These are phyloP conservation scores for Naematelia aurantialba DNA, from an alignment of 768 basidiomycete genomes.

Conservation along the genomic window DNA sequence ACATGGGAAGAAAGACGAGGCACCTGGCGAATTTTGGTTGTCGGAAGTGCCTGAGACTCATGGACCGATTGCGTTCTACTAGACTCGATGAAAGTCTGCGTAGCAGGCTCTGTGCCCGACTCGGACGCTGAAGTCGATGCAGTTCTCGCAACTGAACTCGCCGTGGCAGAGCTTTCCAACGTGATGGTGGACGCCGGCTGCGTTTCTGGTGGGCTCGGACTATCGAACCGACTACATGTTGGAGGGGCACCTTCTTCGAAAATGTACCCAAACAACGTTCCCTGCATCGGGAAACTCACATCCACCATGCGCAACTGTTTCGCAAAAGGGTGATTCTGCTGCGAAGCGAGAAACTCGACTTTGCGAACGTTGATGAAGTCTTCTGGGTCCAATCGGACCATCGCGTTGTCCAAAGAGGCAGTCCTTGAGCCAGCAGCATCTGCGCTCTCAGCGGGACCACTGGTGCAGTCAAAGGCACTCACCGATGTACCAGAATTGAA, in stretches of 20 bases:
- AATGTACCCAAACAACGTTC: conserved; percentile 27
- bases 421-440: conserved; percentile 26
- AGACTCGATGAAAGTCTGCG: too few species aligned
- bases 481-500: conserved; percentile 48
- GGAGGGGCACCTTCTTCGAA: conserved; percentile 43
- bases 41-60: conserved; percentile 2
- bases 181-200: neutral
- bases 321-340: conserved; percentile 34
- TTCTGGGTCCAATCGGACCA: conserved; percentile 32
- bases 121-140: neutral
- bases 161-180: neutral
- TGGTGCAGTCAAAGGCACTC: conserved; percentile 7
- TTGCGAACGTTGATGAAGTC: conserved; percentile 38
- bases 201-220: neutral
- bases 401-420: conserved; percentile 15
- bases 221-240: conserved; percentile 29
- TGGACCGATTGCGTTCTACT: conserved; percentile 10
- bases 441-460: conserved; percentile 10
- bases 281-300: neutral
- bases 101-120: too few species aligned
- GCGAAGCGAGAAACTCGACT: conserved; percentile 29
- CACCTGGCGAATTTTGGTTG: conserved; percentile 10
- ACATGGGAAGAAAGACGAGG: conserved; percentile 38
- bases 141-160: neutral
- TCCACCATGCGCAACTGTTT: conserved; percentile 33